Base-by-base conservation (phyloP, 2,329 filamentous ascomycete species). In the Colletotrichum sidae region DNA sequence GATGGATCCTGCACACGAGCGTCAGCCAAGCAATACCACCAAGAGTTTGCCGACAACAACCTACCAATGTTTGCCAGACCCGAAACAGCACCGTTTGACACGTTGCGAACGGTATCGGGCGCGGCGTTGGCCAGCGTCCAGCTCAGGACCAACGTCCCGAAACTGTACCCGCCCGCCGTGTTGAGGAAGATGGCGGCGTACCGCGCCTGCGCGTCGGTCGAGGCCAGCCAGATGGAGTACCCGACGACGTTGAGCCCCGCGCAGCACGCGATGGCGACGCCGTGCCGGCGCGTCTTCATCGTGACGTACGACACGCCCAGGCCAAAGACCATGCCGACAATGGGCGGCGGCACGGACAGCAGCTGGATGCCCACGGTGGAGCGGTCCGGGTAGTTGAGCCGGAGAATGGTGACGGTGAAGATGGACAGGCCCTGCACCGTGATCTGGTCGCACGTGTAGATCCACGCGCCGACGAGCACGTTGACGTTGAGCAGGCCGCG, bases 381-480 rank as follows among this genome's bases (percentile, higher is more conserved):
- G 12, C 64, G 70, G 17, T 65, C 69, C 6, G 71, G 71, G 41
- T 71, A 73, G 60, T 73, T 73, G 34, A 72, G 69, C 38, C 76
- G 76, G 56, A 91, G 86, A 59, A 91, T 91, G 0, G 88, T 90
- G 0, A 88, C 88, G 0, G 83, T 79, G 75, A 91, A 91, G 79
- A 91, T 90, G 11, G 85, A 87, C 1, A 91, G 80, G 8, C 88
- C 88, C 71, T 90, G 87, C 4, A 90, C 88, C 0, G 88, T 91
- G 69, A 91, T 66, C 44, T 70, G 69, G 47, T 70, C 57, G 44
- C 69, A 69, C 37, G 55, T 70, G 62, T 69, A 69, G 50, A 70
- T 69, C 71, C 71, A 73, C 12, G 71, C 68, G 12, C 71, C 70
- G 4, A 70, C 71, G 13, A 72, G 64, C 33, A 72, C 71, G 55